Percentiles rank a stretch among this genome's conserved stretches.
These are phyloP conservation scores for Austropuccinia psidii DNA, from an alignment of 1,284 basidiomycete genomes.

Conservation along the genomic window DNA sequence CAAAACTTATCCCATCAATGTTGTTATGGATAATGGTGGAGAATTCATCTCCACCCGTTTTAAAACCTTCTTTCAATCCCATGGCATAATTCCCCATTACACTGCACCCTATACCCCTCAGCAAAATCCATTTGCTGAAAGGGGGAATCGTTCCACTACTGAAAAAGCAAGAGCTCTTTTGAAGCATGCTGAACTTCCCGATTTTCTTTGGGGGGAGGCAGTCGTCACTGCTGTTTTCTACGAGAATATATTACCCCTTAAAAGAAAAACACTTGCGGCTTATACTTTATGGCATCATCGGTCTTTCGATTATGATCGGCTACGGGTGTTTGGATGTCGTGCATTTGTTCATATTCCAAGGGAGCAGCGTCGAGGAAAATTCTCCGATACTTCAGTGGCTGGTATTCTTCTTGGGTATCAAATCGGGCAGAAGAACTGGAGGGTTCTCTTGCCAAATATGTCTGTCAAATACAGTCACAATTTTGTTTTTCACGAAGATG, in stretches of 20 bases:
- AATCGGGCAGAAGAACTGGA: neutral
- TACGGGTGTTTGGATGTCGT: neutral
- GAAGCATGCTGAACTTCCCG: neutral
- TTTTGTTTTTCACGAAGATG: neutral
- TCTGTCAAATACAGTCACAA: neutral
- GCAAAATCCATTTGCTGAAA: conserved; percentile 46
- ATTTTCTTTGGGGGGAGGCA: neutral
- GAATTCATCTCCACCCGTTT: too few relatives aligned
- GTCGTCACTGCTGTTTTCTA: neutral
- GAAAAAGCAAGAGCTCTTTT: neutral
- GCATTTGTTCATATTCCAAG: conserved; percentile 6
- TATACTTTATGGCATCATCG: neutral
- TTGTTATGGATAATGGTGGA: too few relatives aligned
- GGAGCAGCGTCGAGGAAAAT: neutral
- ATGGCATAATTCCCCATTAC: neutral
- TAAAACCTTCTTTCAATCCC: too few relatives aligned
- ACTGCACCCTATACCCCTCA: conserved; percentile 45
- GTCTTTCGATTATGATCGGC: neutral
- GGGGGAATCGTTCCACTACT: conserved; percentile 44
- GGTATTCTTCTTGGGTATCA: neutral
- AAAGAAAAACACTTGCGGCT: neutral
- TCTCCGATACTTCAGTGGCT: neutral
- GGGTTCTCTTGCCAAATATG: neutral
- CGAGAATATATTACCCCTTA: neutral
- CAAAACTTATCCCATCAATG: too few relatives aligned